Percentiles rank a stretch among this genome's conserved stretches.
Conservation (phyloP, 345 rosid species). For the Gossypium arboreum region DNA sequence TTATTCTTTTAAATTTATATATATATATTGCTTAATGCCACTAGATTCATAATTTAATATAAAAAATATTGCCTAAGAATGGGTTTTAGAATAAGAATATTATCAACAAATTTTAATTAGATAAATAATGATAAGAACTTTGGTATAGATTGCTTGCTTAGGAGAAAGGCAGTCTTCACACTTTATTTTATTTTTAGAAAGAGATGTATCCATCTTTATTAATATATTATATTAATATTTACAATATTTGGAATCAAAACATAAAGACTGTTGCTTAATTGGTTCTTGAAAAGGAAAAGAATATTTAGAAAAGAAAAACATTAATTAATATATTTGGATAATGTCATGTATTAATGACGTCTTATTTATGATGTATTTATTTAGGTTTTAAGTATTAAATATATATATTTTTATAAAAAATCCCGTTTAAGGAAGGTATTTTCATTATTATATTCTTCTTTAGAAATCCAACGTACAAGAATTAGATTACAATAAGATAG, state of each 20-base stretch:
- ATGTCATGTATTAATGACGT: not conserved
- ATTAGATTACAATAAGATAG: too few relatives aligned
- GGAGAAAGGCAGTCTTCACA: not conserved
- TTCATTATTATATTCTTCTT: too few relatives aligned
- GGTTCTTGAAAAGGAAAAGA: not conserved
- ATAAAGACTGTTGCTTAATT: not conserved
- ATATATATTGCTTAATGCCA: too few relatives aligned
- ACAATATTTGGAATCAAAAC: not conserved
- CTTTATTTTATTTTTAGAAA: not conserved
- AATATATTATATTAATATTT: not conserved
- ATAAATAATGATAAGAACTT: not conserved
- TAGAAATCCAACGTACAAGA: too few relatives aligned
- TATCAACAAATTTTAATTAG: not conserved
- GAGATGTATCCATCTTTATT: not conserved
- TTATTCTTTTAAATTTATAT: too few relatives aligned
- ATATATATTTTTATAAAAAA: too few relatives aligned
- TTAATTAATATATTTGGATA: not conserved
- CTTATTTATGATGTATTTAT: not conserved
- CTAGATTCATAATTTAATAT: not conserved
- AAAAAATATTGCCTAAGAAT: not conserved
- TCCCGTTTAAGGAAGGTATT: not conserved
- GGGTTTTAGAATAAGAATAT: slow-evolving; percentile 4
- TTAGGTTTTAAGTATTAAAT: too few relatives aligned
- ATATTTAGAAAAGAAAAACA: not conserved
- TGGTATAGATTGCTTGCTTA: slow-evolving; percentile 6